phyloP scores from a whole-genome alignment of 2,329 filamentous ascomycete genomes.

The Aspergillus terreus region DNA sequence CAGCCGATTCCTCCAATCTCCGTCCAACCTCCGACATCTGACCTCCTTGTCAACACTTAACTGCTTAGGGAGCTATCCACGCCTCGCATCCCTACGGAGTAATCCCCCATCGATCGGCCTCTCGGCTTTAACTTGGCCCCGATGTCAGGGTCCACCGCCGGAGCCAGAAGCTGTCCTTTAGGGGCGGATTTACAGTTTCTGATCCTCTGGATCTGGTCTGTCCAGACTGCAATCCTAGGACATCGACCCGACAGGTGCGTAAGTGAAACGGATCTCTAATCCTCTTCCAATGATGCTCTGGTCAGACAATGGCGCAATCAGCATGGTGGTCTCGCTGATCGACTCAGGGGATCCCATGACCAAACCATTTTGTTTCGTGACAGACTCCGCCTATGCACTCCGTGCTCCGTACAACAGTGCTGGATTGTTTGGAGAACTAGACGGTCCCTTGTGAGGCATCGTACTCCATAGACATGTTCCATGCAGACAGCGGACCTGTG shows the following conservation, averaged over 20 bases:
- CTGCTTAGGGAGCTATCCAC: neutral
- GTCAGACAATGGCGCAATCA: neutral
- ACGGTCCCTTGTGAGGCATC: neutral
- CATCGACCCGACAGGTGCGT: too few relatives aligned
- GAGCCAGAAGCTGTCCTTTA: slow-evolving; percentile 9
- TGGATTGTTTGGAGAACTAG: neutral
- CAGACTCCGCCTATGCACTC: too few relatives aligned
- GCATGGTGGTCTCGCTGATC: too few relatives aligned
- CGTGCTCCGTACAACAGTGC: too few relatives aligned
- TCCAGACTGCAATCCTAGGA: neutral
- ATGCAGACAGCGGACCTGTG: neutral
- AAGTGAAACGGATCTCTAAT: too few relatives aligned
- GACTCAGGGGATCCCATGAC: too few relatives aligned
- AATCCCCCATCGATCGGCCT: neutral
- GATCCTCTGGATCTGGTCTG: slow-evolving; percentile 1
- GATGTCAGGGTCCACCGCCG: slow-evolving; percentile 5
- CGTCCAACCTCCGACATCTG: too few relatives aligned
- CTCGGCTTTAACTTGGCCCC: slow-evolving; percentile 8
- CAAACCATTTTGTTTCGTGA: too few relatives aligned
- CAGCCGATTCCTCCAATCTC: neutral
- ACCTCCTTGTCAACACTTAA: neutral
- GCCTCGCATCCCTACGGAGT: neutral
- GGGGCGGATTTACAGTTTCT: slow-evolving; percentile 13
- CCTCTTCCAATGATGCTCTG: neutral
- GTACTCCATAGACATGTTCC: neutral